Evolutionary conservation across 805 yeast genomes (phyloP).

Genomic region (Jamesozyma rosinii): DNA sequence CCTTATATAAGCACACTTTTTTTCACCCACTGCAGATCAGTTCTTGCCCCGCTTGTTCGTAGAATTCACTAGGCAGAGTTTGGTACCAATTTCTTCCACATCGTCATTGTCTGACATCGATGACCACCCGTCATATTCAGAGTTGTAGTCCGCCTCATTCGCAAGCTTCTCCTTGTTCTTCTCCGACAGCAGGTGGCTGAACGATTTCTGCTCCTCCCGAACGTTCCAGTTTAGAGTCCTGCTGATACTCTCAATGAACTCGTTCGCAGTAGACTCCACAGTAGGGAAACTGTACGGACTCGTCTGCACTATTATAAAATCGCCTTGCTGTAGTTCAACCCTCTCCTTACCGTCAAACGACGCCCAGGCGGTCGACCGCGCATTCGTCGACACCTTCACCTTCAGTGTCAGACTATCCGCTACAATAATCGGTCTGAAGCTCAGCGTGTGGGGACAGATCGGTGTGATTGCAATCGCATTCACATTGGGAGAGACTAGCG

Average conservation of each 20-base stretch:
- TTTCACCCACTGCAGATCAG: too few relatives aligned
- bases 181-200: constrained; percentile 50
- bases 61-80: too few relatives aligned
- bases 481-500: constrained; percentile 88
- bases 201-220: constrained; percentile 79
- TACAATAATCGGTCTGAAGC: constrained; percentile 82
- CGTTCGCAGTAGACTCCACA: constrained; percentile 62
- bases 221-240: constrained; percentile 89
- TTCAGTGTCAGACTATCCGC: constrained; percentile 88
- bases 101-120: too few relatives aligned
- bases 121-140: too few relatives aligned
- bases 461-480: constrained; percentile 91
- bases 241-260: constrained; percentile 76
- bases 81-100: too few relatives aligned
- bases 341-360: constrained; percentile 90
- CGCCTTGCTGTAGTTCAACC: constrained; percentile 72
- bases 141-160: not conserved
- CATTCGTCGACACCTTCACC: constrained; percentile 70
- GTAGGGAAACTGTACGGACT: constrained; percentile 93
- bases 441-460: constrained; percentile 89
- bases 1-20: too few relatives aligned
- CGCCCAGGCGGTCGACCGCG: constrained; percentile 92
- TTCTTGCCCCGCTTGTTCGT: too few relatives aligned
- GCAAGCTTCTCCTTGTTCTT: constrained; percentile 43
- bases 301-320: constrained; percentile 76